Base-by-base conservation (phyloP, 2,329 filamentous ascomycete genomes). In the Didymella lethalis region DNA sequence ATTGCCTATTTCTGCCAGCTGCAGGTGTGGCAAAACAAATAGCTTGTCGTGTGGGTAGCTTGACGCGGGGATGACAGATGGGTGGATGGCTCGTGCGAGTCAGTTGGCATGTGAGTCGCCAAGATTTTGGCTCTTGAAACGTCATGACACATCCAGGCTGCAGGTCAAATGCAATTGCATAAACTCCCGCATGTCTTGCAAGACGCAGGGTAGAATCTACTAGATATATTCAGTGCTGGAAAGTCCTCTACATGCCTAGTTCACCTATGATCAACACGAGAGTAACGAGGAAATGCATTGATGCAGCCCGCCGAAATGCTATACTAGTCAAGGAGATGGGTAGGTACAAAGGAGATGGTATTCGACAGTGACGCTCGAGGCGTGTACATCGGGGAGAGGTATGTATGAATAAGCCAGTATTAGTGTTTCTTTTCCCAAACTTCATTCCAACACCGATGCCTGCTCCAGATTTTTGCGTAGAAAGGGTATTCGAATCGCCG, bases 311-410 rank as follows among this genome's bases (percentile, higher is more conserved):
- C 71, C 71, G 64, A 59, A 59, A 59, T 59, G 70, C 70, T 67
- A 75, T 73, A 72, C 70, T 69, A 64, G 54, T 43, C 54, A 66
- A 67, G 46, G 54, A 65, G 54, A 67, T 58, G 31, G 48, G 28
- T 65, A 61, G 63, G 48, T 71, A 75, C 70, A 75, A 67, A 74
- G 64, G 72, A 73, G 66, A 75, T 64, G 52, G 60, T 64, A 66
- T 63, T 67, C 56, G 65, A 65, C 68, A 60, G 62, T 63, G 50
- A 54, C 50, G 56, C 56, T 43, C 47, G 28, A 50, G 28, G 56
- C 51, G 56, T 54, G 20, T 59, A 59, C 56, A 54, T 59, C 56
- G 62, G 64, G 46, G 61, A 63, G 61, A 61, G 64, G 58, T 68
- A 67, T 65, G 65, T 67, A 66, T 70, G 61, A 56, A 55, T 59